These are phyloP conservation scores for Dispira simplex DNA, from an alignment of 192 early-diverging fungal genomes.

Conservation along the genomic window DNA sequence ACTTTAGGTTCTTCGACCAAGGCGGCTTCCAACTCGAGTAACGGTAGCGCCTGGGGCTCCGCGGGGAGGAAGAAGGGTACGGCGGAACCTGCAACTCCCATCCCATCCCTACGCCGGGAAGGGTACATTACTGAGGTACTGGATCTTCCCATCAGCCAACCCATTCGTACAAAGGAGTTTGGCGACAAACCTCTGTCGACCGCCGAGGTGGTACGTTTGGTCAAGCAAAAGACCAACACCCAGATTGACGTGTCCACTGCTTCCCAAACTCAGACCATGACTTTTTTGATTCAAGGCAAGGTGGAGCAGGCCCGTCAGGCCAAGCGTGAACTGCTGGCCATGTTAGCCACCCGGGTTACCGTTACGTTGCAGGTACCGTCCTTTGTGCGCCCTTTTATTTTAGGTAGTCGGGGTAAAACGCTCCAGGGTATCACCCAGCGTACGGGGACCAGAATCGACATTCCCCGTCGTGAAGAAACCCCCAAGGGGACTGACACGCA, in stretches of 20 bases:
- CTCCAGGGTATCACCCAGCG: constrained; percentile 56
- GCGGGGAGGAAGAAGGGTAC: constrained; percentile 18
- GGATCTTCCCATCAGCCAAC: constrained; percentile 33
- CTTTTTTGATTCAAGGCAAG: constrained; percentile 73
- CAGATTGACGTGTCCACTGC: constrained; percentile 75
- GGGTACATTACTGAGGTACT: constrained; percentile 39
- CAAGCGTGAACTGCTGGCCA: constrained; percentile 58
- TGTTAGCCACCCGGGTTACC: constrained; percentile 49
- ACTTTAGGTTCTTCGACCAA: constrained; percentile 40
- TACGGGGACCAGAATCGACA: constrained; percentile 57
- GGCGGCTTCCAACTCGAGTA: constrained; percentile 16
- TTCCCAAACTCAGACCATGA: constrained; percentile 46
- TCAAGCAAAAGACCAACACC: constrained; percentile 51
- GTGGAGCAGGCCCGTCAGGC: constrained; percentile 62
- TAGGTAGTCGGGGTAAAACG: constrained; percentile 70
- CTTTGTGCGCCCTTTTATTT: constrained; percentile 61
- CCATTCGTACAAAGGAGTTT: constrained; percentile 21
- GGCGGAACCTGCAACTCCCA: constrained; percentile 18
- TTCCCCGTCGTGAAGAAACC: constrained; percentile 37
- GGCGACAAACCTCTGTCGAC: constrained; percentile 13
- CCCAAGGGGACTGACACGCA: constrained; percentile 18
- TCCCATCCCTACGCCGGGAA: constrained; percentile 20
- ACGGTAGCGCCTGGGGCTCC: constrained; percentile 27
- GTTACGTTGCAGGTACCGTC: constrained; percentile 51
- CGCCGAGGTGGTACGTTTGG: constrained; percentile 37